Evolutionary conservation across 306 rosid species (phyloP), one percentile per base, ranked within the genome.

Genomic region (Pterocarpus santalinus): DNA sequence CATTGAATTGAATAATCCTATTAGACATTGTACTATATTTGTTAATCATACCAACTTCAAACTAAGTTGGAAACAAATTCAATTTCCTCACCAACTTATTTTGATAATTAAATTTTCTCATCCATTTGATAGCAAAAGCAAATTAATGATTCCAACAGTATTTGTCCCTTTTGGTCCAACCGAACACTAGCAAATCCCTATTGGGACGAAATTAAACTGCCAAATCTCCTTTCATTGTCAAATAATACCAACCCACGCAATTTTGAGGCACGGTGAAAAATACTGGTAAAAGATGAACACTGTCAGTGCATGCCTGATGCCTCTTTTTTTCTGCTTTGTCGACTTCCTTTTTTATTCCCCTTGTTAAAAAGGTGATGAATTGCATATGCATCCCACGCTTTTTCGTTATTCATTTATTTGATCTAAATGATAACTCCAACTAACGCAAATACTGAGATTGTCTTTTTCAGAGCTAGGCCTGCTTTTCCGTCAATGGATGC

Each of bases 101-200:
- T 14, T 5, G 10, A 41, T 28, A 7, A 58, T 58, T 22, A 73
- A 39, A 38, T 58, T 73, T 57, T 57, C 8, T 17, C 6, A 51
- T 73, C 15, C 1, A 17, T 17, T 35, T 39, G 11, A 2, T 39
- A 28, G 32, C 55, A 74, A 74, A 58, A 43, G 69, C 55, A 43
- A n/a, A 62, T 7, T 15, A n/a, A 75, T 43, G 15, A 60, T 43
- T 43, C 60, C 30, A 61, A 46, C 5, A 1, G 2, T 44, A n/a
- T 53, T 15, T 39, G 68, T 60, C 79, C 58, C 66, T 61, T 34
- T 64, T 66, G 28, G 10, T 74, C 79, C 79, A 76, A 65, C 73
- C 65, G 6, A 32, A 77, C 81, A 65, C 0, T 17, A 6, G 33
- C 4, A 8, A 64, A 76, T 47, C 36, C 43, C 65, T 10, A 64